Evolutionary conservation across 495 filamentous ascomycete genomes (phyloP), one percentile per base, ranked within the genome.

Genomic region (Durotheca rogersii): DNA sequence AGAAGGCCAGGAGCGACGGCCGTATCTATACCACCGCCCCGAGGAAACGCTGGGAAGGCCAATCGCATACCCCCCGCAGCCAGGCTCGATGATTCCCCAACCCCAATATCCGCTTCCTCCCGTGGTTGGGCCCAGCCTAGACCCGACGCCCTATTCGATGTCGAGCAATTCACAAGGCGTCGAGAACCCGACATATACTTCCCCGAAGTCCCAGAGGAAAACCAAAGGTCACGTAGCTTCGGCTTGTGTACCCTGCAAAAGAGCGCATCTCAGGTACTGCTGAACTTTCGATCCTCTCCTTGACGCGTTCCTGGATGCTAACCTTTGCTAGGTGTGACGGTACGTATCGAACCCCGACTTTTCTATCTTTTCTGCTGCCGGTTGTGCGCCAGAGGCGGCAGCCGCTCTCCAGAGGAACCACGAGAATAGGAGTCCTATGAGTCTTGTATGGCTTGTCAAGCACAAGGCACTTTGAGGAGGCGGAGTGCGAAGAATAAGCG

Each of bases 211-310:
- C 5, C 88, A 89, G 11, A 80, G 90, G 55, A 88, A 91, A 59
- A 85, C 90, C 6, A 98, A 97, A 64, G 89, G 89, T 9, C 93
- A 98, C 73, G 93, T 98, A 37, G 89, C 92, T 27, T 96, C 91
- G 25, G 93, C 93, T 12, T 98, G 93, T 66, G 87, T 96, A 46
- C 94, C 96, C 62, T 98, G 93, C 74, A 96, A 96, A 67, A 90
- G 85, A 69, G 95, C 94, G 49, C 93, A 98, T 79, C 73, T 98
- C 51, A 72, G 78, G 77, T 80, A 70, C 56, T 69, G 66, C 42
- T 10, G 15, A 45, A 51, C 38, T 44, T 49, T 54, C n/a, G 6
- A 51, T 47, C 61, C 54, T 52, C 54, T 45, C 36, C 41, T 19
- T 37, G 36, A 14, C 27, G 39, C 40, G 21, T 38, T 44, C 48